phyloP scores from a whole-genome alignment of 805 yeast genomes.

The Clavispora phyllophila region DNA sequence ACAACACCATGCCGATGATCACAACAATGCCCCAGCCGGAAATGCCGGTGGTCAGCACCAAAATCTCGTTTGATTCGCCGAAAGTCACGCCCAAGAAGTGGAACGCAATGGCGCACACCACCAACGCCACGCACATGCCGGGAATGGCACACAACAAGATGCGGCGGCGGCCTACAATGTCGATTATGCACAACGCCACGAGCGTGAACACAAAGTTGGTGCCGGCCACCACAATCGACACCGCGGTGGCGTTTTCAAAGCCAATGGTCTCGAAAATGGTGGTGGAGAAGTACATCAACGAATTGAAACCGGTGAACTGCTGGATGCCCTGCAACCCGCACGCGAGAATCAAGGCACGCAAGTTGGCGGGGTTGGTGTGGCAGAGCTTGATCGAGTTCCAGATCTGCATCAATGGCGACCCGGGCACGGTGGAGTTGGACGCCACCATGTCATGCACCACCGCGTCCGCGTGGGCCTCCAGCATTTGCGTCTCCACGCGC shows the following conservation, averaged over 20 bases:
- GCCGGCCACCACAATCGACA: constrained; percentile 88
- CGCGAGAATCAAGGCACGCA: constrained; percentile 83
- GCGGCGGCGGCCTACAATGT: constrained; percentile 80
- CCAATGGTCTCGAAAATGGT: constrained; percentile 92
- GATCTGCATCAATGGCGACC: constrained; percentile 43
- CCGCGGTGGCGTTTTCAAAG: constrained; percentile 85
- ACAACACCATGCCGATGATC: constrained; percentile 78
- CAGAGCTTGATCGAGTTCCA: constrained; percentile 59
- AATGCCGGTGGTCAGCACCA: constrained; percentile 40
- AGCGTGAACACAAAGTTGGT: constrained; percentile 88
- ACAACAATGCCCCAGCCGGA: constrained; percentile 86
- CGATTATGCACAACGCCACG: constrained; percentile 82
- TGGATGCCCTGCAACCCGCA: constrained; percentile 95
- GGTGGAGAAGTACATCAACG: constrained; percentile 91
- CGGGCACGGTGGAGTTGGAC: constrained; percentile 39
- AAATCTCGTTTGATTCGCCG: constrained; percentile 39
- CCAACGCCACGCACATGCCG: constrained; percentile 72
- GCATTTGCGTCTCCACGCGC: constrained; percentile 57
- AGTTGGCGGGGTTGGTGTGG: constrained; percentile 69
- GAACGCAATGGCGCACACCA: constrained; percentile 85
- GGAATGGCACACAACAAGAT: constrained; percentile 79
- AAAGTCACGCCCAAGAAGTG: constrained; percentile 71
- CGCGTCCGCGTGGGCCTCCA: constrained; percentile 57
- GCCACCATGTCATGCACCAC: constrained; percentile 63
- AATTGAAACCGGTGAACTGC: constrained; percentile 95